A percentile compares a stretch with the other conserved stretches of the same genome.
Conservation (phyloP, 208 protist species). For the Vickermania ingenoplastis region DNA sequence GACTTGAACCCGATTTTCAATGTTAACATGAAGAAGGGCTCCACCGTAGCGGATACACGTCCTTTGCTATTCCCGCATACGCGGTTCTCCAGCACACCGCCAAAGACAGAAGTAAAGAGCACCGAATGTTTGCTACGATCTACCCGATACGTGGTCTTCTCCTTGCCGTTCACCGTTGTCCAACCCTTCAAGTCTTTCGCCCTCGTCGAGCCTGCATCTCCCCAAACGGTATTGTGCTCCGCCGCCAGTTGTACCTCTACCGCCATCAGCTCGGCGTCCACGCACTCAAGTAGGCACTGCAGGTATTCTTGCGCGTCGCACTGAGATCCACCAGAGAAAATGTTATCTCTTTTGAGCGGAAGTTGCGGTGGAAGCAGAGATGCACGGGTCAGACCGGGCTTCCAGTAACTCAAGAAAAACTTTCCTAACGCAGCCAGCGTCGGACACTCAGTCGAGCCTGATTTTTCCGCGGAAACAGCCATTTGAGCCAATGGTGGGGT, state of each 20-base stretch:
- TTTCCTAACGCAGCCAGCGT: conserved; percentile 36
- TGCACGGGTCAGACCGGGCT: conserved; percentile 8
- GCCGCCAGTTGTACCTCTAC: conserved; percentile 12
- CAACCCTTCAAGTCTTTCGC: conserved; percentile 1
- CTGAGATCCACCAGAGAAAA: conserved; percentile 35
- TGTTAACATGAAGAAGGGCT: conserved; percentile 66
- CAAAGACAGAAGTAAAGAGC: conserved; percentile 22
- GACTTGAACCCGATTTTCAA: conserved; percentile 31
- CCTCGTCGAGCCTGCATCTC: background rate
- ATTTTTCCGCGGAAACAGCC: conserved; percentile 24
- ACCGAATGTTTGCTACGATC: conserved; percentile 45
- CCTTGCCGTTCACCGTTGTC: background rate
- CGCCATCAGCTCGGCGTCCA: conserved; percentile 41
- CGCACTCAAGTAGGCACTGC: conserved; percentile 46
- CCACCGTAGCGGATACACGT: conserved; percentile 24
- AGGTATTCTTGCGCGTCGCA: conserved; percentile 83
- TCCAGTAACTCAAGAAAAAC: conserved; percentile 73
- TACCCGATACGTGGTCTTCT: conserved; percentile 31
- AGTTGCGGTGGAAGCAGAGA: conserved; percentile 19
- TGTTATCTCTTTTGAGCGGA: background rate
- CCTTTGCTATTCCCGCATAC: conserved; percentile 30
- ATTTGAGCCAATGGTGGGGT: conserved; percentile 65
- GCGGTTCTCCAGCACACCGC: conserved; percentile 20
- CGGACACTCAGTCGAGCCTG: conserved; percentile 20
- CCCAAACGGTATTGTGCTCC: background rate